Conservation (phyloP, 345 rosid genomes). For the Boechera divaricarpa region DNA sequence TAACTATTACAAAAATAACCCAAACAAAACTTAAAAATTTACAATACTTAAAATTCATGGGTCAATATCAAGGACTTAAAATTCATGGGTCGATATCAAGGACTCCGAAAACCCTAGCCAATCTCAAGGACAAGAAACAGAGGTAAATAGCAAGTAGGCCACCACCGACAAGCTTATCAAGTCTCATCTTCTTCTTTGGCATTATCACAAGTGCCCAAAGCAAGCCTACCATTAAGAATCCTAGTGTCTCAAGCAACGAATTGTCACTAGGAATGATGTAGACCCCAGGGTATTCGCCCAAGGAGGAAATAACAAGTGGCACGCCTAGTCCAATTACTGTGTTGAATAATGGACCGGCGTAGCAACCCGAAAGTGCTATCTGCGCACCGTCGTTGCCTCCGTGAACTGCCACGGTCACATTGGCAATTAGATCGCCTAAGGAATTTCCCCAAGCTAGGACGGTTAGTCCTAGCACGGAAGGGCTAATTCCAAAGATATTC, state of each 20-base stretch:
- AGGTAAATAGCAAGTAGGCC: slow-evolving; percentile 73
- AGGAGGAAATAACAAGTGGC: slow-evolving; percentile 66
- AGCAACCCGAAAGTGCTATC: slow-evolving; percentile 80
- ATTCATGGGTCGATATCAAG: slow-evolving; percentile 41
- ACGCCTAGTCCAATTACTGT: slow-evolving; percentile 73
- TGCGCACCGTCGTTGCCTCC: slow-evolving; percentile 79
- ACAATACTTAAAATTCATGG: neutral
- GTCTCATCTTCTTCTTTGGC: slow-evolving; percentile 72
- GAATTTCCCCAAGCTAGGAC: slow-evolving; percentile 97
- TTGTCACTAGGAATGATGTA: slow-evolving; percentile 57
- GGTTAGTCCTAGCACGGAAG: slow-evolving; percentile 81
- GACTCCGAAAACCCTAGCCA: slow-evolving; percentile 48
- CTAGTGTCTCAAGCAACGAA: slow-evolving; percentile 71
- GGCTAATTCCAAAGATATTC: slow-evolving; percentile 61
- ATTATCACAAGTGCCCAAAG: slow-evolving; percentile 81
- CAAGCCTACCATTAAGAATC: slow-evolving; percentile 66
- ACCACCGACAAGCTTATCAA: slow-evolving; percentile 67
- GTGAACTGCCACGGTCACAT: slow-evolving; percentile 67
- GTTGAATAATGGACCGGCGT: slow-evolving; percentile 91
- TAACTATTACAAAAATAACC: slow-evolving; percentile 18
- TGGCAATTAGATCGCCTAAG: slow-evolving; percentile 77
- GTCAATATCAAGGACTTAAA: no score
- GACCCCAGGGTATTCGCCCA: slow-evolving; percentile 60
- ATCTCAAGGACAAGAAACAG: slow-evolving; percentile 59
- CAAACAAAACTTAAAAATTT: neutral